Evolutionary conservation across 176 grass and related monocot genomes (phyloP).

Genomic region (Zoysia japonica): DNA sequence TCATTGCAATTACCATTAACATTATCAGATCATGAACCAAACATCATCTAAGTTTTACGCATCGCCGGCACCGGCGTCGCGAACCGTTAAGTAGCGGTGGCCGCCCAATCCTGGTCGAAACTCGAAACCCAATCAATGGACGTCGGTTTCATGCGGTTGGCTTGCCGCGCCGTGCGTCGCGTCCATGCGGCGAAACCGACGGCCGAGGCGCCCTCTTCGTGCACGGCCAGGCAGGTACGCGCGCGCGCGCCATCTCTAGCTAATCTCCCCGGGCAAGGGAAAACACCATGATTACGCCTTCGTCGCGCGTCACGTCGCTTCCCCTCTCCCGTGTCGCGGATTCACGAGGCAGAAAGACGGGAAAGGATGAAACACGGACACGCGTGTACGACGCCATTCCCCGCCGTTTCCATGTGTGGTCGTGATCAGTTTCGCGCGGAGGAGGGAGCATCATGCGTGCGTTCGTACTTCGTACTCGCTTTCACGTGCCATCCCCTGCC

Average conservation of each 20-base stretch:
- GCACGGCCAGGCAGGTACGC: not conserved
- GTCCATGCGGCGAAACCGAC: not conserved
- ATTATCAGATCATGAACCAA: no score
- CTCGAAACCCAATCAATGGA: not conserved
- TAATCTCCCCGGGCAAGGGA: not conserved
- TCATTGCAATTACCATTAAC: no score
- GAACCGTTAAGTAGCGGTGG: not conserved
- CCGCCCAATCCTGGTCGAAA: not conserved
- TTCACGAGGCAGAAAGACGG: conserved; percentile 19
- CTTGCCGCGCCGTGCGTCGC: not conserved
- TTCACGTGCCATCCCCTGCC: conserved; percentile 25
- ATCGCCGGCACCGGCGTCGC: not conserved
- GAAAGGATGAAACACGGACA: not conserved
- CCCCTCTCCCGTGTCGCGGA: conserved; percentile 16
- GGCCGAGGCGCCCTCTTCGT: not conserved
- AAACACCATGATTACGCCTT: conserved; percentile 18
- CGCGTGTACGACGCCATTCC: conserved; percentile 4
- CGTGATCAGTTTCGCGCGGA: not conserved
- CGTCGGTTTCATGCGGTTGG: conserved; percentile 15
- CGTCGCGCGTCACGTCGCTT: conserved; percentile 24
- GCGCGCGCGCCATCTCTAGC: not conserved
- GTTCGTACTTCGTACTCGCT: not conserved
- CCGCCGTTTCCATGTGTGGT: conserved; percentile 16
- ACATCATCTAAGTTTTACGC: not conserved
- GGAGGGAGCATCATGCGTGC: not conserved